These are phyloP conservation scores for Neofusicoccum sp. DNA, from an alignment of 2,329 filamentous ascomycete genomes.

Conservation along the genomic window DNA sequence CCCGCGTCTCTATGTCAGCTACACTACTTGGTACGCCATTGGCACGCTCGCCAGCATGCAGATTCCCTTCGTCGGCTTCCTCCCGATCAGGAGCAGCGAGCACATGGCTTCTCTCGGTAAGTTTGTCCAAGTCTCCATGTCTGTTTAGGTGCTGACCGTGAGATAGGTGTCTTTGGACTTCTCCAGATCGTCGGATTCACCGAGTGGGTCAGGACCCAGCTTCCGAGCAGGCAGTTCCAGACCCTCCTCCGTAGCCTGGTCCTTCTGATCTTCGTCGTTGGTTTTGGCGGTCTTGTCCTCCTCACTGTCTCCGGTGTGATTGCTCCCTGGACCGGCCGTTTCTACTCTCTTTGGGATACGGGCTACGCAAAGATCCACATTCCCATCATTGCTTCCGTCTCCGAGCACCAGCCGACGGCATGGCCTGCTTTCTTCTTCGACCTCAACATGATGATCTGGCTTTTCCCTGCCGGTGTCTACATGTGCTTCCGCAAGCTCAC, in stretches of 20 bases:
- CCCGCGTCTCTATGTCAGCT: slow-evolving; percentile 90
- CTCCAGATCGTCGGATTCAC: slow-evolving; percentile 92
- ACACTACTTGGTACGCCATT: slow-evolving; percentile 96
- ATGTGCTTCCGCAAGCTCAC: slow-evolving; percentile 92
- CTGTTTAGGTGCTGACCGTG: slow-evolving; percentile 28
- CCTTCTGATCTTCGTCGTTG: slow-evolving; percentile 71
- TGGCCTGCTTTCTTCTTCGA: slow-evolving; percentile 99
- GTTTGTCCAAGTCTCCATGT: slow-evolving; percentile 30
- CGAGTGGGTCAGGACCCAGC: slow-evolving; percentile 83
- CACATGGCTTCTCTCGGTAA: slow-evolving; percentile 95
- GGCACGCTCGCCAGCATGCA: slow-evolving; percentile 98
- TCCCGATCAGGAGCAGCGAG: slow-evolving; percentile 94
- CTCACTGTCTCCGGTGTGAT: slow-evolving; percentile 86
- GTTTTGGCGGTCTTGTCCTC: slow-evolving; percentile 75
- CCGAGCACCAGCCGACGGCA: slow-evolving; percentile 96
- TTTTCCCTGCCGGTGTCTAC: slow-evolving; percentile 98
- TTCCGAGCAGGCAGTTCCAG: slow-evolving; percentile 92
- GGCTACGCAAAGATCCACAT: slow-evolving; percentile 99
- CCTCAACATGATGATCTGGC: slow-evolving; percentile 96
- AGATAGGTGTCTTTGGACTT: slow-evolving; percentile 85
- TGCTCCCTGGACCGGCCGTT: slow-evolving; percentile 96
- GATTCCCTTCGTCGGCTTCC: slow-evolving; percentile 96
- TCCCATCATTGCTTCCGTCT: slow-evolving; percentile 99
- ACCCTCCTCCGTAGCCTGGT: slow-evolving; percentile 80
- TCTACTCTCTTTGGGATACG: slow-evolving; percentile 99